Base-by-base conservation (phyloP, 345 rosid species). In the Citrus maxima region DNA sequence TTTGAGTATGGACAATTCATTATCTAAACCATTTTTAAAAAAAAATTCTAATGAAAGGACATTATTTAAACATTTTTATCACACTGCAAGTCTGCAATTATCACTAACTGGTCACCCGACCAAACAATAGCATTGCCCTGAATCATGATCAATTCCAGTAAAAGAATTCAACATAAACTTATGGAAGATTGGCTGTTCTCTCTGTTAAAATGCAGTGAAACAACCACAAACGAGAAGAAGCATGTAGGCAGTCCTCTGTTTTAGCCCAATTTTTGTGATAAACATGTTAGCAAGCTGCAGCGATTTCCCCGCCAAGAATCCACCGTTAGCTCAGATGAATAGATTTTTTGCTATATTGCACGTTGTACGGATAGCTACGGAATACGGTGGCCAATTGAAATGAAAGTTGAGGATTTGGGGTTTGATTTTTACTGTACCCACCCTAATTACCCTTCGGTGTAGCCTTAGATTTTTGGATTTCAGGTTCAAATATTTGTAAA, bases 391-490 rank as follows among this genome's bases (percentile, higher is more conserved):
- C 51, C 18, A 46, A 46, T 12, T 12, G 16, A 46, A 12, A 12
- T 46, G 78, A 42, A 60, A 21, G 58, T 63, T 34, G 10, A 75
- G 34, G 62, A 49, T 75, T 22, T 49, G 30, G 46, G 9, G 38
- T 40, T 28, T 13, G 62, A 34, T 42, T 42, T 70, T 46, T 46
- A 38, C 61, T 30, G 24, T 40, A 25, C 24, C 14, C 30, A 55
- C 40, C 65, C 66, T n/a, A 58, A 73, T 21, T 13, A 2, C 22
- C 25, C 22, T 3, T 42, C 2, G 16, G 34, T 54, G 35, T 74
- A 72, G 18, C 42, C 70, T 78, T 82, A 82, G 85, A 84, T 84
- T 81, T 79, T 83, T 80, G 32, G 70, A 63, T 60, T 65, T 28
- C 25, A 56, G 74, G 75, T 72, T 12, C 25, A 56, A 12, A 25